A percentile compares a stretch with the other conserved stretches of the same genome.
phyloP scores from a whole-genome alignment of 2,329 filamentous ascomycete species.

The Niveomyces coronatus region DNA sequence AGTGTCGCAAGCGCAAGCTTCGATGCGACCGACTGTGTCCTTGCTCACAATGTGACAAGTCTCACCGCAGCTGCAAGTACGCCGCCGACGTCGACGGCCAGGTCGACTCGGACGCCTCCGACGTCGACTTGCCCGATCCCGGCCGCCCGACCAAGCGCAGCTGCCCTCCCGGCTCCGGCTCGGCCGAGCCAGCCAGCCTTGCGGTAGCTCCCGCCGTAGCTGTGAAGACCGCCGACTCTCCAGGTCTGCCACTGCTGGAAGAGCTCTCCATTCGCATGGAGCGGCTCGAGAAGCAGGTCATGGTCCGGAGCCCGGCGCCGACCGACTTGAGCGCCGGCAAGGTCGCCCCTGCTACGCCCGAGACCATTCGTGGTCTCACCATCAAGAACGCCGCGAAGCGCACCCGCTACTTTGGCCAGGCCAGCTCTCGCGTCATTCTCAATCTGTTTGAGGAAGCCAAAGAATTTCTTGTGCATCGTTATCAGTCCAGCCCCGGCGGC shows the following conservation, averaged over 20 bases:
- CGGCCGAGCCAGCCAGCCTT: conserved; percentile 3
- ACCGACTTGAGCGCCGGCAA: conserved; percentile 24
- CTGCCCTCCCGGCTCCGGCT: conserved; percentile 17
- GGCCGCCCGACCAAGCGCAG: conserved; percentile 29
- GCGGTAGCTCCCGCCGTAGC: conserved; percentile 11
- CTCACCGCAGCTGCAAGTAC: conserved; percentile 43
- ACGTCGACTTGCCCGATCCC: conserved; percentile 24
- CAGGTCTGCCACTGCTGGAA: conserved; percentile 29
- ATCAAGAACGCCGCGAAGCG: conserved; percentile 36
- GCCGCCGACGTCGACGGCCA: conserved; percentile 37
- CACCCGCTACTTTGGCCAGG: conserved; percentile 44
- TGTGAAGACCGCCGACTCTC: conserved; percentile 23
- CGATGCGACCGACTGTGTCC: conserved; percentile 45
- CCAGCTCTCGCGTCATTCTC: conserved; percentile 40
- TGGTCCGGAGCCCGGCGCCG: conserved; percentile 30
- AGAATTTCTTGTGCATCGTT: conserved; percentile 36
- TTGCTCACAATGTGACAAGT: conserved; percentile 49
- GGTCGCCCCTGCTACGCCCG: conserved; percentile 26
- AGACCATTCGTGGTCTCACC: conserved; percentile 39
- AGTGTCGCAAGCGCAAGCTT: conserved; percentile 47
- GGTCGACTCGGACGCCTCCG: conserved; percentile 40
- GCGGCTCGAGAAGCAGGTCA: conserved; percentile 40
- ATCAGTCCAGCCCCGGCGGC: conserved; percentile 29
- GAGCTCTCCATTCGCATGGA: conserved; percentile 41
- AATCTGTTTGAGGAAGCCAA: conserved; percentile 48